Conservation (phyloP, 106 monocot species). For the Vanilla planifolia region DNA sequence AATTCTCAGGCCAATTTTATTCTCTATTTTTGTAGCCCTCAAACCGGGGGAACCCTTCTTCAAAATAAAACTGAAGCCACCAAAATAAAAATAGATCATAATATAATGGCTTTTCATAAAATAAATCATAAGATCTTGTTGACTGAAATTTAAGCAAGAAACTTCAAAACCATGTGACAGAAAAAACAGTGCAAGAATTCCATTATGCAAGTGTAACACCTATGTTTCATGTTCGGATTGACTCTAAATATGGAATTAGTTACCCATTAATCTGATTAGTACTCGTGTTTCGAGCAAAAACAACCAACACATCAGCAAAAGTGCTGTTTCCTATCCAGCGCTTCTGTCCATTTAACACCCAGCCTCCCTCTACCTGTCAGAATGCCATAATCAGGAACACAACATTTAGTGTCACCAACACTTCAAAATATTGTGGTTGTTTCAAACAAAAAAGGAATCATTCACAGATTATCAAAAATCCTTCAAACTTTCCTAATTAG, state of each 20-base stretch:
- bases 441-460: too few species aligned
- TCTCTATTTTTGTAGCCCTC: constrained; percentile 77
- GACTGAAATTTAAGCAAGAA: too few species aligned
- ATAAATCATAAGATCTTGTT: too few species aligned
- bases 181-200: too few species aligned
- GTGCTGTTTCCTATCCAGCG: constrained; percentile 96
- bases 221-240: too few species aligned
- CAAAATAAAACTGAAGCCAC: constrained; percentile 60
- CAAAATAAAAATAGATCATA: neutral
- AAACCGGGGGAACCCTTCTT: constrained; percentile 83
- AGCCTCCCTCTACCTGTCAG: constrained; percentile 77
- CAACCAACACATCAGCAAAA: constrained; percentile 82
- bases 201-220: too few species aligned
- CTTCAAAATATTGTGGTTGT: too few species aligned
- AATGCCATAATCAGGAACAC: neutral
- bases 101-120: too few species aligned
- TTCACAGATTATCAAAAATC: too few species aligned
- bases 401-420: too few species aligned
- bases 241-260: constrained; percentile 7
- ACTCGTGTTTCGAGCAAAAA: constrained; percentile 73
- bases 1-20: constrained; percentile 91
- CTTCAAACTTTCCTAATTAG: too few species aligned
- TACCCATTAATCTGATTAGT: constrained; percentile 95
- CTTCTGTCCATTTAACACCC: constrained; percentile 91
- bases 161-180: too few species aligned